Evolutionary conservation across 192 early-diverging fungal genomes (phyloP), one percentile per base, ranked within the genome.

Genomic region (Geranomyces michiganensis): DNA sequence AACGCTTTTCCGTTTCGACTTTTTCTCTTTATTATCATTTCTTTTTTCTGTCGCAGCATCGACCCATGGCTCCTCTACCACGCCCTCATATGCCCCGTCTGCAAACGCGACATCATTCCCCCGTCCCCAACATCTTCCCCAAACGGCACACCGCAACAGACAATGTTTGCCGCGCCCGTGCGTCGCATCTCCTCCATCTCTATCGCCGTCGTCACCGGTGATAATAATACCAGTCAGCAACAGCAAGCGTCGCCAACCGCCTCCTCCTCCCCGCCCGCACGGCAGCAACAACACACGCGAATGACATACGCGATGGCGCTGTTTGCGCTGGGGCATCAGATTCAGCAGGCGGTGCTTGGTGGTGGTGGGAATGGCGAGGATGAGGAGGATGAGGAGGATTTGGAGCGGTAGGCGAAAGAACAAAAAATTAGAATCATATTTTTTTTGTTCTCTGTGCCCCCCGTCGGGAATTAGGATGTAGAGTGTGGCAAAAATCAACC

Each of bases 61-160:
- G 83, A 84, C 60, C 79, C 83, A 17, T 84, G 83, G 83, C 69
- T 84, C 31, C 65, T 81, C 22, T 65, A 74, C 15, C 83, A 84
- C 65, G 73, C 78, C 32, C 75, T 79, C 33, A 74, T 84, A 14
- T 84, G 83, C 51, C 83, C 83, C 1, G 73, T 81, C 59, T 84
- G 83, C 75, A 84, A 84, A 61, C 76, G 75, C 14, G 79, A 81
- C 64, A 76, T 84, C 4, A 33, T 81, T 3, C 64, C 66, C 48
- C 24, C 3, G 36, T n/a, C 62, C 62, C 24, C 21, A 13, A 62
- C 51, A 4, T 8, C 51, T 24, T 4, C 4, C 15, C 6, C 51
- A 26, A n/a, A 17, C 24, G n/a, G 7, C 51, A n/a, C 51, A 6
- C 24, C 24, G 7, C 19, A 24, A 7, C 51, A 53, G 58, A 19